Base-by-base conservation (phyloP, 169 alveolate genomes). In the Miamiensis avidus region DNA sequence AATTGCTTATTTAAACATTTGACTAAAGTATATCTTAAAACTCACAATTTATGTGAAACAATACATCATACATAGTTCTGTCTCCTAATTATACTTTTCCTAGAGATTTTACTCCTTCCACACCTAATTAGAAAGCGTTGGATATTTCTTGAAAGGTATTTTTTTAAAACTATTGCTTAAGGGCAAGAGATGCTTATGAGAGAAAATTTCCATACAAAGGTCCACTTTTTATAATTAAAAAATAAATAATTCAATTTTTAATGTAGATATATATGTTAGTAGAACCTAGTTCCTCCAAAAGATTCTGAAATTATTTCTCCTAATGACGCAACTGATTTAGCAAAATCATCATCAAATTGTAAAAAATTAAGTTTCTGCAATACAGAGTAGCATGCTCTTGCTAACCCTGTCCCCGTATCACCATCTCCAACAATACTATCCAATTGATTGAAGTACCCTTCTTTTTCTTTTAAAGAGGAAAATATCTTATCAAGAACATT, bases 391-490 rank as follows among this genome's bases (percentile, higher is more conserved):
- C 79, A 73, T 0, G 91, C 83, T 65, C 89, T 83, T 75, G 65
- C 74, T 29, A 86, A 25, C 0, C 93, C 93, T 25, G 90, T 86
- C 34, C 93, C 93, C 20, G 86, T 85, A 49, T 89, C 93, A 0
- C 93, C 93, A 86, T 89, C 93, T 20, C 93, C 93, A 1, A 89
- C 93, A 64, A 85, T 82, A 76, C 85, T 85, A 82, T 89, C 93
- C 49, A 89, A 82, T 34, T 77, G 69, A 79, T 89, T 89, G 69
- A 89, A 75, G 31, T 86, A 73, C 11, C 78, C 85, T 82, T 86
- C 82, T 83, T 86, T 86, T 31, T 83, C 73, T 65, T 32, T 77
- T 75, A 89, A 84, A 74, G 27, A 65, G 30, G 29, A 69, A 86
- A 89, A 89, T 31, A 89, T 65, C 31, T 89, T 82, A 74, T 82